A percentile compares a stretch with the other conserved stretches of the same genome.
Conservation (phyloP, 306 rosid genomes). For the Prinsepia uniflora region DNA sequence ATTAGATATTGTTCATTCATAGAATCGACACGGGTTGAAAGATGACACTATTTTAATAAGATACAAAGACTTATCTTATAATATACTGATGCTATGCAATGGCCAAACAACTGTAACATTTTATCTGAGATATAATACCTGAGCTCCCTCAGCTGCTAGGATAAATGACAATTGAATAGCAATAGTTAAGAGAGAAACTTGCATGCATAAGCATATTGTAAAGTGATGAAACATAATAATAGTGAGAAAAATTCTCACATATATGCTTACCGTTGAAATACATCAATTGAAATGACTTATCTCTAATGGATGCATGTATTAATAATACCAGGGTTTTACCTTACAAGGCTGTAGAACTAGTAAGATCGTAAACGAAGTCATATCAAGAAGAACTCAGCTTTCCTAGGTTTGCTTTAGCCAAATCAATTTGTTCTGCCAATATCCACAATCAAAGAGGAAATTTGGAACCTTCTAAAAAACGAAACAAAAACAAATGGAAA, state of each 20-base stretch:
- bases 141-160: too few relatives aligned
- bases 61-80: neutral
- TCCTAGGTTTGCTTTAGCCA: constrained; percentile 46
- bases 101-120: neutral
- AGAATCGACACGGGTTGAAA: neutral
- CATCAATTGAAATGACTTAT: neutral
- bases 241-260: too few relatives aligned
- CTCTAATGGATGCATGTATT: neutral
- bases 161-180: too few relatives aligned
- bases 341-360: neutral
- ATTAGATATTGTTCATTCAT: too few relatives aligned
- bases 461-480: neutral
- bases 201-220: neutral
- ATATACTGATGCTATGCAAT: neutral
- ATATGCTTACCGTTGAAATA: neutral
- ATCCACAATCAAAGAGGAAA: constrained; percentile 7
- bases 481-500: neutral
- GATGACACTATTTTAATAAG: neutral
- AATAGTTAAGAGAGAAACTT: too few relatives aligned
- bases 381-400: constrained; percentile 43
- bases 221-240: neutral
- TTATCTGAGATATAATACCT: too few relatives aligned
- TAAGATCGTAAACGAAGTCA: neutral
- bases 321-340: neutral
- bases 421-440: constrained; percentile 52